phyloP scores from a whole-genome alignment of 2,329 filamentous ascomycete species.

The Aspergillus fischeri region DNA sequence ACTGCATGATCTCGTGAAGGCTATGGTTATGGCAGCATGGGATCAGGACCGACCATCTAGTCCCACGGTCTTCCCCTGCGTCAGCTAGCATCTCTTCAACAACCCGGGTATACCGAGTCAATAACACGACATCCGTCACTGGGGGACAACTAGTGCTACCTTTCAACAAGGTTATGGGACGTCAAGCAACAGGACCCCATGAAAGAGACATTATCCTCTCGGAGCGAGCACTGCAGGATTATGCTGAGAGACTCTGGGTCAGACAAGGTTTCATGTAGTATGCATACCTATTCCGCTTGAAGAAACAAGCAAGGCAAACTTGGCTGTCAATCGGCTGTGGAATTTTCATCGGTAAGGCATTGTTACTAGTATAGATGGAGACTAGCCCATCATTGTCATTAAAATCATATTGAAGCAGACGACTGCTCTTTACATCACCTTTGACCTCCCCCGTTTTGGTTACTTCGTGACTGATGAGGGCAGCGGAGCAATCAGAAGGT shows the following conservation, averaged over 20 bases:
- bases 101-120: slow-evolving; percentile 14
- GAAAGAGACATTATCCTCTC: slow-evolving; percentile 24
- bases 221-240: neutral
- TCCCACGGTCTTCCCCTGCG: too few relatives aligned
- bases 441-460: too few relatives aligned
- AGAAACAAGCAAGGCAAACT: too few relatives aligned
- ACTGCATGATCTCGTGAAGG: too few relatives aligned
- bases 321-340: too few relatives aligned
- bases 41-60: too few relatives aligned
- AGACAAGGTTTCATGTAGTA: neutral
- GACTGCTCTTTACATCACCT: slow-evolving; percentile 3
- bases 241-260: neutral
- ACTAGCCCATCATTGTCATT: neutral
- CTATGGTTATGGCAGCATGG: too few relatives aligned
- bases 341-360: too few relatives aligned
- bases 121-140: slow-evolving; percentile 13
- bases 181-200: slow-evolving; percentile 24
- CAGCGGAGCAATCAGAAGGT: too few relatives aligned
- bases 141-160: slow-evolving; percentile 5
- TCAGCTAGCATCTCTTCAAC: slow-evolving; percentile 13
- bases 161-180: slow-evolving; percentile 8
- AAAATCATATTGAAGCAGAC: slow-evolving; percentile 2
- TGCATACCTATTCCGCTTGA: too few relatives aligned
- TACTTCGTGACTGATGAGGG: too few relatives aligned
- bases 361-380: too few relatives aligned